Base-by-base conservation (phyloP, 2,329 filamentous ascomycete genomes). In the Beauveria brongniartii region DNA sequence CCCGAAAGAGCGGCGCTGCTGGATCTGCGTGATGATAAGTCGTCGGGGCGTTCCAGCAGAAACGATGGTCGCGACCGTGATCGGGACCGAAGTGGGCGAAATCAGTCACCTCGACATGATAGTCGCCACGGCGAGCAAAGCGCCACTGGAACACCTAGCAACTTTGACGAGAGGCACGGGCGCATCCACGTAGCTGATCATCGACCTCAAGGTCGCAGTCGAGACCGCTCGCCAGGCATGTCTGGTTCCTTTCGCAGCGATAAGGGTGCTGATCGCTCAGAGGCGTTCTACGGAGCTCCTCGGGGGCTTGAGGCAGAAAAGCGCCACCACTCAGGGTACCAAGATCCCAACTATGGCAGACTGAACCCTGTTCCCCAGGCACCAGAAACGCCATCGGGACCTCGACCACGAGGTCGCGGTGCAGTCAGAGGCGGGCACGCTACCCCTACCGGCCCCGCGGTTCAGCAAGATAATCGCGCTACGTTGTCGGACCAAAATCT, bases 281-380 rank as follows among this genome's bases (percentile, higher is more conserved):
- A 60, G 18, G 61, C 64, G 67, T 61, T 82, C 75, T 68, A 75
- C 70, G 64, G 73, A 67, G 46, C 74, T 53, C 63, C 67, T 10
- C 70, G 71, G 5, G 75, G 76, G 44, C 69, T 71, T 2, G 83
- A 86, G 34, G 65, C 73, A 3, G 81, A 85, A 51, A 78, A 82
- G 75, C 79, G 64, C 66, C 78, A 22, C 76, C 74, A 59, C 7
- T 4, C 10, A 0, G 16, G 37, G 18, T 79, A 82, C 63, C 80
- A 84, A 64, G 84, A 88, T 69, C 81, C 82, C 18, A 84, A 82
- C 61, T 87, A 87, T 66, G 85, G 85, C 30, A 82, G 85, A 2
- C 75, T 88, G 53, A 86, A 83, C 63, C 73, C 80, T 2, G 77
- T 80, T 55, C 75, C 78, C 54, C 75, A 76, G 26, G 70, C 77